Evolutionary conservation across 2,329 filamentous ascomycete species (phyloP).

Genomic region (Paraphoma sp.): DNA sequence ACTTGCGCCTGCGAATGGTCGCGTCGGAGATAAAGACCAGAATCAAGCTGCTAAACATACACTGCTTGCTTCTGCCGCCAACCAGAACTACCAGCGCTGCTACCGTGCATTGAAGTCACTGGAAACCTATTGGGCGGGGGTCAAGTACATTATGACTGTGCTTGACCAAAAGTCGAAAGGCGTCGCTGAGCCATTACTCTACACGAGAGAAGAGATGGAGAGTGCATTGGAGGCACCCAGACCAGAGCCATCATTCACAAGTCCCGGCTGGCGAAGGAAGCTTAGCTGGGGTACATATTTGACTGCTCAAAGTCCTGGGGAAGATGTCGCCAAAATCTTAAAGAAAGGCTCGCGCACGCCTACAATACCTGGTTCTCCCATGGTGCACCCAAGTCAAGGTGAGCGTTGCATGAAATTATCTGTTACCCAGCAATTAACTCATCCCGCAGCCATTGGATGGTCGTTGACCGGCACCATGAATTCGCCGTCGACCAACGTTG

Average conservation of each 20-base stretch:
- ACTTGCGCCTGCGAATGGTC: constrained; percentile 12
- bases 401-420: constrained; percentile 9
- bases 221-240: constrained; percentile 66
- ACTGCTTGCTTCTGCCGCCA: constrained; percentile 79
- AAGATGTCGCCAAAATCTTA: constrained; percentile 39
- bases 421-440: constrained; percentile 12
- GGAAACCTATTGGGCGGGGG: constrained; percentile 85
- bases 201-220: constrained; percentile 77
- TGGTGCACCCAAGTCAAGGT: constrained; percentile 60
- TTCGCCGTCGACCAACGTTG: constrained; percentile 82
- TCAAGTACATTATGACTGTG: constrained; percentile 85
- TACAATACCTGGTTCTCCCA: constrained; percentile 53
- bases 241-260: constrained; percentile 57
- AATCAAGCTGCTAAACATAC: constrained; percentile 69
- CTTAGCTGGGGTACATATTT: constrained; percentile 53
- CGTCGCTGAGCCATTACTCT: constrained; percentile 75
- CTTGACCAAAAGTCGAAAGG: constrained; percentile 88
- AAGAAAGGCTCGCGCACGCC: constrained; percentile 34
- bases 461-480: constrained; percentile 88
- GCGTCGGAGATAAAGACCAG: constrained; percentile 42
- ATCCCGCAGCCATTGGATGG: constrained; percentile 72
- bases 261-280: constrained; percentile 59
- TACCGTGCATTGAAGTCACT: constrained; percentile 83
- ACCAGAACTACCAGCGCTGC: constrained; percentile 85
- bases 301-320: constrained; percentile 39